A percentile compares a stretch with the other conserved stretches of the same genome.
Conservation (phyloP, 1,284 basidiomycete genomes). For the Cryptococcus sp. region DNA sequence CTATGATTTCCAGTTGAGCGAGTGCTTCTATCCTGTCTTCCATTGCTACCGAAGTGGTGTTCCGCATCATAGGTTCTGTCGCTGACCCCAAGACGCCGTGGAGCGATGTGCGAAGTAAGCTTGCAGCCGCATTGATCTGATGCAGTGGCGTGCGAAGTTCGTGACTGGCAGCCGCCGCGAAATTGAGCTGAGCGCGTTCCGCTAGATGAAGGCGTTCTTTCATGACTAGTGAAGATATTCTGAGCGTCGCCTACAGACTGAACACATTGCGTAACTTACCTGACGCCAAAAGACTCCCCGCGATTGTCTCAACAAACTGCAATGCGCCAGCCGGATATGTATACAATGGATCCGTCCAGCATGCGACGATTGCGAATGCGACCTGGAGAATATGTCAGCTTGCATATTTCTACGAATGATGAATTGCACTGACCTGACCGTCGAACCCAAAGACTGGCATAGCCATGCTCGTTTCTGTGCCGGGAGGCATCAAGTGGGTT, state of each 20-base stretch:
- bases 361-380: conserved; percentile 44
- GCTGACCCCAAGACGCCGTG: conserved; percentile 24
- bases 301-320: conserved; percentile 47
- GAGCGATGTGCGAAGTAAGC: conserved; percentile 44
- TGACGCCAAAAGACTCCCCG: conserved; percentile 36
- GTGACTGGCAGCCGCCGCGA: conserved; percentile 49
- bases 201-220: conserved; percentile 39
- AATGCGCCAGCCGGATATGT: conserved; percentile 44
- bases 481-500: conserved; percentile 41
- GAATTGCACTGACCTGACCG: conserved; percentile 31
- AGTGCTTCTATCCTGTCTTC: conserved; percentile 43
- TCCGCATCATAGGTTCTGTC: background rate
- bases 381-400: conserved; percentile 19
- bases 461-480: conserved; percentile 40
- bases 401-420: background rate
- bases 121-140: conserved; percentile 51
- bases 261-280: conserved; percentile 31
- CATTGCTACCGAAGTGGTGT: conserved; percentile 20
- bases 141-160: conserved; percentile 52
- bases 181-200: conserved; percentile 48
- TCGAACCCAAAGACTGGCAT: conserved; percentile 49
- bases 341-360: conserved; percentile 46
- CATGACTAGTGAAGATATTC: conserved; percentile 32
- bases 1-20: conserved; percentile 48
- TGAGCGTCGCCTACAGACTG: conserved; percentile 17